phyloP scores from a whole-genome alignment of 1,284 basidiomycete genomes.

The Cryptococcus maquisensis region DNA sequence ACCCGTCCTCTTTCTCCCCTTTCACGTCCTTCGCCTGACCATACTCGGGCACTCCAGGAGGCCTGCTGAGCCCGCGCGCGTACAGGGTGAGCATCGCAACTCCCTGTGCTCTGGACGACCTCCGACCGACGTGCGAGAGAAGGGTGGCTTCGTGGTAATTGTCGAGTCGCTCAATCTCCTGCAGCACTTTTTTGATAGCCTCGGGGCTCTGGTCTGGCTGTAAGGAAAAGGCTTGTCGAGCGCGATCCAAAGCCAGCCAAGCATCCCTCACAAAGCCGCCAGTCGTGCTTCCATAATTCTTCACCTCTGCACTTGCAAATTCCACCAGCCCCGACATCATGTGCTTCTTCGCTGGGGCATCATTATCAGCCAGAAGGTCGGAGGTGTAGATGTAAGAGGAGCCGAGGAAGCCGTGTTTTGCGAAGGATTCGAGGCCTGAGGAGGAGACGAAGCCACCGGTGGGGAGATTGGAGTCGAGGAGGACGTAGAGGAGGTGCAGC shows the following conservation, averaged over 20 bases:
- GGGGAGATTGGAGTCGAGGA: constrained; percentile 91
- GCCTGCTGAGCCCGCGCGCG: constrained; percentile 68
- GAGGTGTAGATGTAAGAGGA: constrained; percentile 9
- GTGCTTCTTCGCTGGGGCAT: not conserved
- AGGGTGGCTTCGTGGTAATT: constrained; percentile 76
- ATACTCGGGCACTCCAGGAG: constrained; percentile 36
- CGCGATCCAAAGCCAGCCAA: constrained; percentile 48
- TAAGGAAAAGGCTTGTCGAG: not conserved
- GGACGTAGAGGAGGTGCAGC: constrained; percentile 50
- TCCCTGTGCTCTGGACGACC: constrained; percentile 88
- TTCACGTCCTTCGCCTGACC: constrained; percentile 14
- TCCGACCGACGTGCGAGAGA: constrained; percentile 79
- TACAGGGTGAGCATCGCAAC: constrained; percentile 87
- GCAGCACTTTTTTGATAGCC: constrained; percentile 3
- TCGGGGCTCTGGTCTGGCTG: not conserved
- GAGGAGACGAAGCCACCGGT: constrained; percentile 98
- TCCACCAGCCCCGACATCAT: constrained; percentile 16
- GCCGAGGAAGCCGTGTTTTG: constrained; percentile 73
- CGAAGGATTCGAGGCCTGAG: constrained; percentile 83
- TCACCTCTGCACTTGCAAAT: constrained; percentile 44
- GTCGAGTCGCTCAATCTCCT: constrained; percentile 60
- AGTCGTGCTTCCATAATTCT: constrained; percentile 67
- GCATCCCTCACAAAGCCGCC: constrained; percentile 71
- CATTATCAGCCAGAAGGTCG: not conserved
- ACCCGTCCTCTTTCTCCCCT: constrained; percentile 14